Evolutionary conservation across 2,329 filamentous ascomycete species (phyloP).

Genomic region (Ophiostoma perfectum): DNA sequence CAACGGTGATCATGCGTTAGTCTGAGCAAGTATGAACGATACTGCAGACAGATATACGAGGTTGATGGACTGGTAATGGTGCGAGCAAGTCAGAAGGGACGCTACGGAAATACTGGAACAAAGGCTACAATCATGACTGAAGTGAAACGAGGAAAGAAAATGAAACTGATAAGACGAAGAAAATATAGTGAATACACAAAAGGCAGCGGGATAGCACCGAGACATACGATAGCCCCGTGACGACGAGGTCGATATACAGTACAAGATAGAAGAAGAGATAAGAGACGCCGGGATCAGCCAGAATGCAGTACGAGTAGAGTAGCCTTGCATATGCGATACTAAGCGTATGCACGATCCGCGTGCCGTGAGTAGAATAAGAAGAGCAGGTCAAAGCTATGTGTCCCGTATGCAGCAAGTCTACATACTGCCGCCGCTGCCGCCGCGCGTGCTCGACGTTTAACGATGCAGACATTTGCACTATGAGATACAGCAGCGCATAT

Average conservation of each 20-base stretch:
- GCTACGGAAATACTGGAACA: too few relatives aligned
- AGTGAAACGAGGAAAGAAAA: neutral
- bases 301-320: neutral
- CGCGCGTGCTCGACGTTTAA: neutral
- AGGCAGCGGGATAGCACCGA: neutral
- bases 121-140: too few relatives aligned
- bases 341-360: slow-evolving; percentile 6
- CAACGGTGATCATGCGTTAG: slow-evolving; percentile 4
- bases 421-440: slow-evolving; percentile 3
- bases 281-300: neutral
- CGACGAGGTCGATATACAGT: neutral
- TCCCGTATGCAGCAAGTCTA: too few relatives aligned
- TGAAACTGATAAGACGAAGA: neutral
- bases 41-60: neutral
- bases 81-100: too few relatives aligned
- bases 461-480: neutral
- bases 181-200: neutral
- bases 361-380: neutral
- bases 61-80: neutral
- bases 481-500: neutral
- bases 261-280: neutral
- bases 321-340: slow-evolving; percentile 7
- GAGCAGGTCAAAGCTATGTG: neutral
- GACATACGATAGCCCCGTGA: neutral
- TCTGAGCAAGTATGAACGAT: neutral